These are phyloP conservation scores for Wickerhamiella dianesei DNA, from an alignment of 805 yeast species.

Conservation along the genomic window DNA sequence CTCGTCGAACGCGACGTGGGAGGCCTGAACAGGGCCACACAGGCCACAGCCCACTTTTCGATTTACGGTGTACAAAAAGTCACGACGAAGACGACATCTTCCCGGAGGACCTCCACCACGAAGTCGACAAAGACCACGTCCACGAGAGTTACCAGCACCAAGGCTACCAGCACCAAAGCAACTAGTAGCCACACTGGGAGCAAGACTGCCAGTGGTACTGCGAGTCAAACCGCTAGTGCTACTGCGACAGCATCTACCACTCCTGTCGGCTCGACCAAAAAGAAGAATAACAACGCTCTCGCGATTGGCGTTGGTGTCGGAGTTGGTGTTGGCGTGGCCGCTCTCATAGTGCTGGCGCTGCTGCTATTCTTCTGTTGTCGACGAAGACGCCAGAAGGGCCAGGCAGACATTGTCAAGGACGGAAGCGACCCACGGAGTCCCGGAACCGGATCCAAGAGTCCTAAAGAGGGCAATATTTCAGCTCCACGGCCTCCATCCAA, in stretches of 20 bases:
- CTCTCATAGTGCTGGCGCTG: conserved; percentile 34
- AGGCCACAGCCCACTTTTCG: conserved; percentile 13
- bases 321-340: conserved; percentile 46
- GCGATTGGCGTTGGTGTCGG: conserved; percentile 89
- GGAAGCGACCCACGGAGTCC: conserved; percentile 15
- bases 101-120: conserved; percentile 22
- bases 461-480: conserved; percentile 12
- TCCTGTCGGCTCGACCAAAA: conserved; percentile 7
- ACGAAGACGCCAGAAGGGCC: conserved; percentile 25
- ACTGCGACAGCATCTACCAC: conserved; percentile 23
- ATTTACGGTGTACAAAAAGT: conserved; percentile 13
- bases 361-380: conserved; percentile 44
- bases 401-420: conserved; percentile 4
- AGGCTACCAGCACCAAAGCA: conserved; percentile 21
- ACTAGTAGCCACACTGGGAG: conserved; percentile 11
- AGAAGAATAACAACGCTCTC: conserved; percentile 35
- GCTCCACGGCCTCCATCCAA: conserved; percentile 17
- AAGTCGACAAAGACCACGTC: conserved; percentile 17
- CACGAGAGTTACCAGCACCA: conserved; percentile 21
- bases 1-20: conserved; percentile 22
- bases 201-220: conserved; percentile 24
- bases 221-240: conserved; percentile 29
- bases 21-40: conserved; percentile 5
- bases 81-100: conserved; percentile 20
- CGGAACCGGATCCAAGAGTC: background rate